Evolutionary conservation across 1,139 yeast genomes (phyloP), one percentile per base, ranked within the genome.

Genomic region (Geotrichum europaeum): DNA sequence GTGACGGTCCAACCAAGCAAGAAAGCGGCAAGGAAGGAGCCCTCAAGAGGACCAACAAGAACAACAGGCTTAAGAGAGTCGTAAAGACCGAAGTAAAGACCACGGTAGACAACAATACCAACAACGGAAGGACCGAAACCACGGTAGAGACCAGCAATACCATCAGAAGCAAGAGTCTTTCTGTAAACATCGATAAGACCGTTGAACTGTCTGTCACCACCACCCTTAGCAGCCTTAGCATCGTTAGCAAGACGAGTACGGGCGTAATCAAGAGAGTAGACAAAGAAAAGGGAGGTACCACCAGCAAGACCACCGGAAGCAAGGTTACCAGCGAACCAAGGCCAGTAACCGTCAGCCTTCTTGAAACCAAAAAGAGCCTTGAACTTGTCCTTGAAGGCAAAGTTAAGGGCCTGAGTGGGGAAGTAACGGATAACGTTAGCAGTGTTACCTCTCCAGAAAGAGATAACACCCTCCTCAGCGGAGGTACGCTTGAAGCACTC

Each of bases 381-480:
- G 81, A 86, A 84, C 80, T 84, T 84, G 78, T 85, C 91, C 82
- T 85, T 86, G 87, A 86, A 86, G 74, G 91, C 91, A 76, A 86
- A 86, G 86, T 86, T 86, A 74, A 86, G 82, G 66, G 91, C 91
- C 81, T 86, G 90, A 71, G 90, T 86, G 74, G 91, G 90, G 89
- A 86, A 86, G 83, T 86, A 86, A 79, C 91, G 85, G 77, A 86
- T 83, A 68, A 86, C 91, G 80, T 86, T 86, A 68, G 91, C 91
- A 65, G 90, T 84, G 87, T 86, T 86, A 79, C 91, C 91, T 81
- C 90, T 83, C 91, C 91, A 86, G 84, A 86, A 83, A 64, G 90
- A 78, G 65, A 78, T 78, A 65, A 84, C 71, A 78, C 91, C 91
- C 79, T 86, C 91, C 66, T 84, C 86, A 65, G 83, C 81, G 67